Percentiles rank a stretch among this genome's conserved stretches.
Evolutionary conservation across 176 grass and related monocot species (phyloP).

Genomic region (Paspalum notatum): DNA sequence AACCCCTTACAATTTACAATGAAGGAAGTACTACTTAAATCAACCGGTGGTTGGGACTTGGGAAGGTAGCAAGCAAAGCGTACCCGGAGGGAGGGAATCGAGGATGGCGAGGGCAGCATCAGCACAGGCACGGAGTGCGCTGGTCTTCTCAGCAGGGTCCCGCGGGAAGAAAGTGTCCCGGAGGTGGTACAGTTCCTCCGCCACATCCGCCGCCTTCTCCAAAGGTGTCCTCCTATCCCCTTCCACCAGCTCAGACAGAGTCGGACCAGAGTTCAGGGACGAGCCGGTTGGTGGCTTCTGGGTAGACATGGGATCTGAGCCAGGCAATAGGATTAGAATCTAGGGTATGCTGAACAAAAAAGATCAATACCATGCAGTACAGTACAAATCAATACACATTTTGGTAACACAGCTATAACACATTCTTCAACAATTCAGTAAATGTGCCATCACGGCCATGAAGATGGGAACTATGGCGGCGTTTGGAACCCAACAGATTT

Average conservation of each 20-base stretch:
- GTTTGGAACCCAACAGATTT: too few relatives aligned
- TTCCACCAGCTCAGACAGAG: background rate
- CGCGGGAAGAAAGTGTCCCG: slow-evolving; percentile 81
- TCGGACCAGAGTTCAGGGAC: background rate
- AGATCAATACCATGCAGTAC: too few relatives aligned
- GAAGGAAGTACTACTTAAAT: too few relatives aligned
- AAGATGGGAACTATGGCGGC: too few relatives aligned
- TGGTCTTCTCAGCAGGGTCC: slow-evolving; percentile 64
- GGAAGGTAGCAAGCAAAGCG: background rate
- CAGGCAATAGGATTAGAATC: too few relatives aligned
- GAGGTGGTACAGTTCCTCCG: slow-evolving; percentile 73
- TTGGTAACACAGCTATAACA: too few relatives aligned
- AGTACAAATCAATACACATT: too few relatives aligned
- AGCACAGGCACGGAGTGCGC: slow-evolving; percentile 57
- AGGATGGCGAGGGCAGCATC: slow-evolving; percentile 58
- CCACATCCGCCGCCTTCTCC: slow-evolving; percentile 40
- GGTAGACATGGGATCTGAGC: slow-evolving; percentile 35
- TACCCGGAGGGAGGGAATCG: slow-evolving; percentile 65
- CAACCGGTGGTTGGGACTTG: too few relatives aligned
- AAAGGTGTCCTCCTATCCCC: slow-evolving; percentile 19
- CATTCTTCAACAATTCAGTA: too few relatives aligned
- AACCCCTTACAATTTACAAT: too few relatives aligned
- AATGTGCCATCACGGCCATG: too few relatives aligned
- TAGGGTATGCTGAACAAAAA: too few relatives aligned
- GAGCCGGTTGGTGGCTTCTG: slow-evolving; percentile 9